Evolutionary conservation across 2,329 filamentous ascomycete genomes (phyloP).

Genomic region (Calonectria pauciramosa): DNA sequence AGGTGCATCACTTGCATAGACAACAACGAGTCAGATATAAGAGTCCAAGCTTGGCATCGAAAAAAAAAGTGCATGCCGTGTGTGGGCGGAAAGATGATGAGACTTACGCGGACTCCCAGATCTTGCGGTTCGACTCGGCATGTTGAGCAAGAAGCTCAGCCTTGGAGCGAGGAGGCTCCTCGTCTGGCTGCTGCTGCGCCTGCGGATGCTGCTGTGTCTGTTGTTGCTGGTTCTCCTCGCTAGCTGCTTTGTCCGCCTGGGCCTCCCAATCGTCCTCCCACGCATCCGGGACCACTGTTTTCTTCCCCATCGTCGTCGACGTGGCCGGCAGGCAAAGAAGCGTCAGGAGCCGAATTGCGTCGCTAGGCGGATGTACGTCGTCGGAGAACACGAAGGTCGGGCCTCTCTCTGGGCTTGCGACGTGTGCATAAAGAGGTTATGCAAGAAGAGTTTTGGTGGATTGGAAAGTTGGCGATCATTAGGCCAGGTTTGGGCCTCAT

Average conservation of each 20-base stretch:
- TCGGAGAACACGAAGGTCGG: slow-evolving; percentile 9
- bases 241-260: slow-evolving; percentile 73
- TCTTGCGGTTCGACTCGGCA: slow-evolving; percentile 83
- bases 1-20: slow-evolving; percentile 74
- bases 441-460: slow-evolving; percentile 12
- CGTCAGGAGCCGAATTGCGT: background rate
- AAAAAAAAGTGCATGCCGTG: background rate
- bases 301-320: slow-evolving; percentile 58
- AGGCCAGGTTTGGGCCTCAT: slow-evolving; percentile 26
- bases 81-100: background rate
- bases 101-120: slow-evolving; percentile 90
- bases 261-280: slow-evolving; percentile 95
- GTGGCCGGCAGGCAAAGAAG: background rate
- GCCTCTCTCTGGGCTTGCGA: slow-evolving; percentile 1
- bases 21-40: slow-evolving; percentile 17
- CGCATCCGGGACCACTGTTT: slow-evolving; percentile 73
- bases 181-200: slow-evolving; percentile 43
- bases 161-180: slow-evolving; percentile 70
- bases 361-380: background rate
- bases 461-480: slow-evolving; percentile 33
- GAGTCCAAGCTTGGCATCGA: slow-evolving; percentile 8
- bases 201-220: slow-evolving; percentile 41
- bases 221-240: slow-evolving; percentile 44
- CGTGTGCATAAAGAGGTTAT: slow-evolving; percentile 1
- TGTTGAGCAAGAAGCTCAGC: slow-evolving; percentile 85